Base-by-base conservation (phyloP, 164 flowering plant species). In the Nymphaea colorata region DNA sequence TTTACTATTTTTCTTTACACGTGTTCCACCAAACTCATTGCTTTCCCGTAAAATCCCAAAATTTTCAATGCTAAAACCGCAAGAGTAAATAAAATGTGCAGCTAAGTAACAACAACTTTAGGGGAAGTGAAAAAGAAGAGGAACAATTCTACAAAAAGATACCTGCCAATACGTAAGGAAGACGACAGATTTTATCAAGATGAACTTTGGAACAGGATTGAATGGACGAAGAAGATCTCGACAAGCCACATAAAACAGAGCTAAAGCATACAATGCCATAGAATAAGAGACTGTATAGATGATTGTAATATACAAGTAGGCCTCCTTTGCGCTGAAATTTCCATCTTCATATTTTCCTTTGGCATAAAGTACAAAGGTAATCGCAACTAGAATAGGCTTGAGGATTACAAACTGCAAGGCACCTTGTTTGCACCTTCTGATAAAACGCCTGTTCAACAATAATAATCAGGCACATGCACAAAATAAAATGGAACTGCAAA, bases 131-230 rank as follows among this genome's bases (percentile, higher is more conserved):
- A 25, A 25, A 47, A 51, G 57, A 51, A 51, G 5, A 51, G 57
- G 8, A 8, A 51, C 14, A 25, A 25, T 25, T 25, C 36, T 25
- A 55, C 12, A 61, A 61, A 8, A 41, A 4, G 8, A 10, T 17
- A 89, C 98, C 97, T 94, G 98, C 98, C 98, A 94, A 75, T 94
- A 94, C 43, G 98, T 94, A 51, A 94, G 78, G 76, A 94, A 94
- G 47, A 94, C 99, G 62, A 94, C 99, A 44, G 96, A 91, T 66
- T 91, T 94, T 59, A 94, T 94, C 64, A 94, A 81, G 73, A 91
- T 79, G 69, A 94, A 94, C 83, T 94, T 91, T 36, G 99, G 99
- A 71, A 94, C 93, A 3, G 99, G 99, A 79, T 94, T 91, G 78
- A 91, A 94, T 61, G 98, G 99, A 73, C 83, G 88, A 76, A 94